Evolutionary conservation across 2,329 filamentous ascomycete genomes (phyloP).

Genomic region (Ophiostoma ulmi): DNA sequence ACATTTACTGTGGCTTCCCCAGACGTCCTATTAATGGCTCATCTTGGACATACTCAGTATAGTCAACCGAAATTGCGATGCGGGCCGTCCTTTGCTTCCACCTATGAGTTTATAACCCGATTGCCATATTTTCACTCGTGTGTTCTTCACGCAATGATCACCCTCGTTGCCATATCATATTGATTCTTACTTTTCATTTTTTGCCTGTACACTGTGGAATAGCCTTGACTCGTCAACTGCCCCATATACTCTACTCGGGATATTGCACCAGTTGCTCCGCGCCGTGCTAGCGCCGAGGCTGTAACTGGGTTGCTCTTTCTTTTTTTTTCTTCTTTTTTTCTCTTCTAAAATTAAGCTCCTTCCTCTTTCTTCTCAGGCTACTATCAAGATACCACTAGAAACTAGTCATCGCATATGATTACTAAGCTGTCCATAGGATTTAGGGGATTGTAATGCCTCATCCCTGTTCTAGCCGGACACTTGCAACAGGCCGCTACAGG

Average conservation of each 20-base stretch:
- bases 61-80: slow-evolving; percentile 1
- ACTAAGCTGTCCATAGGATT: neutral
- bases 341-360: neutral
- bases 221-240: neutral
- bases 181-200: neutral
- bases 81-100: neutral
- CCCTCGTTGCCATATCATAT: neutral
- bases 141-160: neutral
- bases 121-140: neutral
- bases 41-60: neutral
- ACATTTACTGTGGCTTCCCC: neutral
- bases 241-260: slow-evolving; percentile 14
- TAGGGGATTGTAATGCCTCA: neutral
- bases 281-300: slow-evolving; percentile 16
- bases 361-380: neutral
- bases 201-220: neutral
- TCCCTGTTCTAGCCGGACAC: neutral
- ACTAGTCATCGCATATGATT: neutral
- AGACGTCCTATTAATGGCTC: slow-evolving; percentile 2
- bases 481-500: slow-evolving; percentile 9
- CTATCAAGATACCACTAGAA: neutral
- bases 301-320: neutral
- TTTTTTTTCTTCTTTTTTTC: neutral
- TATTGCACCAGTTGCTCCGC: slow-evolving; percentile 12
- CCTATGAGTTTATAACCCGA: neutral